Evolutionary conservation across 176 grass and related monocot genomes (phyloP).

Genomic region (Oryza rufipogon): DNA sequence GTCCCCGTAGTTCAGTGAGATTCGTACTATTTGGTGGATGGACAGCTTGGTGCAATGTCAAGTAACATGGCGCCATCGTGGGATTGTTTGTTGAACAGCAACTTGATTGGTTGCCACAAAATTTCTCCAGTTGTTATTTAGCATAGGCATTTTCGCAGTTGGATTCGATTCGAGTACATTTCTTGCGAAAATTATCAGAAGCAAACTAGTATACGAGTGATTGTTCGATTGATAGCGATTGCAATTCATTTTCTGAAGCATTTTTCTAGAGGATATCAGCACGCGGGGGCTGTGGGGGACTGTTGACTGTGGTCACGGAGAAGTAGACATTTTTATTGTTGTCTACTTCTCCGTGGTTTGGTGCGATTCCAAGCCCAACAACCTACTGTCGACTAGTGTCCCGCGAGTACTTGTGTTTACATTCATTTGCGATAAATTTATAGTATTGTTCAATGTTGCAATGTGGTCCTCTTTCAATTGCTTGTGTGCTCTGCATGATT

Average conservation of each 20-base stretch:
- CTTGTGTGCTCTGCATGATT: neutral
- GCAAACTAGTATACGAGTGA: too few species aligned
- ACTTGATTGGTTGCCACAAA: neutral
- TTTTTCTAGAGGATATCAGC: neutral
- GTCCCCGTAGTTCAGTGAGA: neutral
- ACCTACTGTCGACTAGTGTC: neutral
- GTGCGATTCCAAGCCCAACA: neutral
- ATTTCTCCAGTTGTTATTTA: neutral
- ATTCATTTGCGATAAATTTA: neutral
- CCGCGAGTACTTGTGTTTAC: neutral
- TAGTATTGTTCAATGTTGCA: too few species aligned
- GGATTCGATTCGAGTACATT: too few species aligned
- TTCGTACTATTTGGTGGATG: neutral
- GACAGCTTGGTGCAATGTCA: neutral
- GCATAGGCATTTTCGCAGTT: too few species aligned
- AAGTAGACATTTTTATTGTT: neutral
- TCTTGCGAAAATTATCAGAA: too few species aligned
- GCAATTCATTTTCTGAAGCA: neutral
- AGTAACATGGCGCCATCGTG: conserved; percentile 21
- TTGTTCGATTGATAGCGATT: too few species aligned
- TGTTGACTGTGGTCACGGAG: too few species aligned
- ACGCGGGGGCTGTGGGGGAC: neutral
- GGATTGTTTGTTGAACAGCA: conserved; percentile 10
- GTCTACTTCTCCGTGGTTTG: neutral
- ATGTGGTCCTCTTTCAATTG: neutral